These are phyloP conservation scores for Blastobotrys ciferrii DNA, from an alignment of 1,139 yeast species.

Conservation along the genomic window DNA sequence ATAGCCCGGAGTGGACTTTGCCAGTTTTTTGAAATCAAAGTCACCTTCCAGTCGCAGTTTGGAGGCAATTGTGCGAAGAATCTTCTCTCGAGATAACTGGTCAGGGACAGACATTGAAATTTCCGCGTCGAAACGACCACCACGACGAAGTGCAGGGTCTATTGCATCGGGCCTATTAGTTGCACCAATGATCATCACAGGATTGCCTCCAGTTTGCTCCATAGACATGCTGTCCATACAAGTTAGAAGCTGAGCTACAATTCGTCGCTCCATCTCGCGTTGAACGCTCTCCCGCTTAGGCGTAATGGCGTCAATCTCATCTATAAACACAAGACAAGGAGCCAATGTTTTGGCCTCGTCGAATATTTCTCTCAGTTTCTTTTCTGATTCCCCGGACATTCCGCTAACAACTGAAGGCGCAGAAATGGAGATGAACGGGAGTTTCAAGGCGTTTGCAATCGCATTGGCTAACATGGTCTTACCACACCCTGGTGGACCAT, in stretches of 20 bases:
- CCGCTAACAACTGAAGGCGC: constrained; percentile 98
- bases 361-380: constrained; percentile 85
- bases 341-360: constrained; percentile 90
- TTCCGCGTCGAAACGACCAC: constrained; percentile 95
- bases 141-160: constrained; percentile 93
- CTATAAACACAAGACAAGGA: constrained; percentile 89
- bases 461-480: constrained; percentile 96
- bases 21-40: constrained; percentile 69
- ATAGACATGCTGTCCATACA: constrained; percentile 89
- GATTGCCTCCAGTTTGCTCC: constrained; percentile 87
- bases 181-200: constrained; percentile 95
- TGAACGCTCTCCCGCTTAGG: constrained; percentile 99
- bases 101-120: constrained; percentile 91
- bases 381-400: constrained; percentile 99
- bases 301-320: constrained; percentile 96
- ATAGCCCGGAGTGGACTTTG: constrained; percentile 94
- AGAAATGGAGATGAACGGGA: constrained; percentile 85
- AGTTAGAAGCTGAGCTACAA: constrained; percentile 90
- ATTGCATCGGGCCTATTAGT: constrained; percentile 95
- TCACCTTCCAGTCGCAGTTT: constrained; percentile 65
- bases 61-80: constrained; percentile 63
- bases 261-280: constrained; percentile 96
- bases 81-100: constrained; percentile 75
- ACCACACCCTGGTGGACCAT: constrained; percentile 99
- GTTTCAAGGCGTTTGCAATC: constrained; percentile 89